Evolutionary conservation across 2,329 filamentous ascomycete species (phyloP).

Genomic region (Penicillium brevicompactum): DNA sequence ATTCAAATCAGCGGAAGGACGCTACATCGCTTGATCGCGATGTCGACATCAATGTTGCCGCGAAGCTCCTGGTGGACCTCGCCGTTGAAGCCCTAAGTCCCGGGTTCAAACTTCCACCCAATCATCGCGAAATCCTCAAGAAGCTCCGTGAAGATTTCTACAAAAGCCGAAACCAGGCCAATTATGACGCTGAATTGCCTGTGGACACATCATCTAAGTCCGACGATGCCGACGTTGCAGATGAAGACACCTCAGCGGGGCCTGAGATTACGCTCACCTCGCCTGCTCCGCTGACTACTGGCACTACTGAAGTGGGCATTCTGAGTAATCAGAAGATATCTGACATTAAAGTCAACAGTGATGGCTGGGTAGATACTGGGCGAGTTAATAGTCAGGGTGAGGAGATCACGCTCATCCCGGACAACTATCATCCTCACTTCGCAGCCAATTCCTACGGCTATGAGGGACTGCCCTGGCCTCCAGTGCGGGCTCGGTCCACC

Average conservation of each 20-base stretch:
- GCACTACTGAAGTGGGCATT: not conserved
- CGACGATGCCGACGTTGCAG: not conserved
- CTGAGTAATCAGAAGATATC: not conserved
- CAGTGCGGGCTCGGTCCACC: constrained; percentile 15
- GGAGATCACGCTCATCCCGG: constrained; percentile 15
- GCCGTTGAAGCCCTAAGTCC: constrained; percentile 7
- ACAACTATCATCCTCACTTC: constrained; percentile 12
- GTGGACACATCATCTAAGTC: not conserved
- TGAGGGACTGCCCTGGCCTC: constrained; percentile 18
- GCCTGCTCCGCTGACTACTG: not conserved
- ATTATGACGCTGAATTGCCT: not conserved
- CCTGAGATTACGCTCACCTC: not conserved
- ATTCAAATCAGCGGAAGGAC: constrained; percentile 1
- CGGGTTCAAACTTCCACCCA: constrained; percentile 11
- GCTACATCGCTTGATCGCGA: constrained; percentile 6
- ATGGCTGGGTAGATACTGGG: constrained; percentile 18
- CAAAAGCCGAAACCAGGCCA: not conserved
- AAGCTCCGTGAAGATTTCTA: constrained; percentile 8
- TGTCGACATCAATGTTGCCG: constrained; percentile 6
- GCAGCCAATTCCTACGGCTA: constrained; percentile 18
- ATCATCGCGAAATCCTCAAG: constrained; percentile 6
- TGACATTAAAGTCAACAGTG: not conserved
- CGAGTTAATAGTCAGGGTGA: constrained; percentile 17
- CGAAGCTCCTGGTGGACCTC: constrained; percentile 10
- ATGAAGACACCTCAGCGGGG: not conserved